Evolutionary conservation across 2,329 filamentous ascomycete species (phyloP), one percentile per base, ranked within the genome.

Genomic region (Epichloe gansuensis): DNA sequence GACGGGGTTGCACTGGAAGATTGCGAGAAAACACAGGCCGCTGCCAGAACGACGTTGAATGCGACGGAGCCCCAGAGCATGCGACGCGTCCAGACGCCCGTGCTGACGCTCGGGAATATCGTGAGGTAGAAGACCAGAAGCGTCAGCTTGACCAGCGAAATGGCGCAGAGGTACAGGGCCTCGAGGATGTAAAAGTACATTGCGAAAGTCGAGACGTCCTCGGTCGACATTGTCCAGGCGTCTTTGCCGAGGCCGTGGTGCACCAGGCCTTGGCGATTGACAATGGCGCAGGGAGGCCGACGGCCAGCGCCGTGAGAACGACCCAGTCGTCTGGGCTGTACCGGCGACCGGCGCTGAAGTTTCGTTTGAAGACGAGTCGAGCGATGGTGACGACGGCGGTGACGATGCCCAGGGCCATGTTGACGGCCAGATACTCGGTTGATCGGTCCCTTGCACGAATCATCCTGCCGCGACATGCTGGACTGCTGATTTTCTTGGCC

Each of bases 51-150:
- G 8, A 62, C 48, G 51, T 67, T 67, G 54, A 73, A 63, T 23
- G 56, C 58, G 25, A 74, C 57, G 1, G 71, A 70, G 42, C 51
- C 65, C 60, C 65, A 69, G 6, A 75, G 61, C 11, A 72, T 45
- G 6, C 63, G 62, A 28, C 67, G 65, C 28, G 52, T 54, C 48
- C 52, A 48, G 15, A 8, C 11, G 11, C 31, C n/a, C 23, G 75
- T 65, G 11, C 48, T 54, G 2, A 51, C 55, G 1, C 61, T 58
- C 0, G 72, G 73, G 55, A 80, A 80, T 51, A 79, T 72, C 47
- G 72, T 70, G 35, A 75, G 64, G 59, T 76, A 78, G 62, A 79
- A 76, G 56, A 74, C 64, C 11, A 78, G 65, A 43, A 80, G 67
- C 5, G 74, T 71, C 28, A 75, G 61, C 56, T 77, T 75, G 39